A percentile compares a stretch with the other conserved stretches of the same genome.
phyloP scores from a whole-genome alignment of 2,329 filamentous ascomycete genomes.

The Fusarium solani-melongenae region DNA sequence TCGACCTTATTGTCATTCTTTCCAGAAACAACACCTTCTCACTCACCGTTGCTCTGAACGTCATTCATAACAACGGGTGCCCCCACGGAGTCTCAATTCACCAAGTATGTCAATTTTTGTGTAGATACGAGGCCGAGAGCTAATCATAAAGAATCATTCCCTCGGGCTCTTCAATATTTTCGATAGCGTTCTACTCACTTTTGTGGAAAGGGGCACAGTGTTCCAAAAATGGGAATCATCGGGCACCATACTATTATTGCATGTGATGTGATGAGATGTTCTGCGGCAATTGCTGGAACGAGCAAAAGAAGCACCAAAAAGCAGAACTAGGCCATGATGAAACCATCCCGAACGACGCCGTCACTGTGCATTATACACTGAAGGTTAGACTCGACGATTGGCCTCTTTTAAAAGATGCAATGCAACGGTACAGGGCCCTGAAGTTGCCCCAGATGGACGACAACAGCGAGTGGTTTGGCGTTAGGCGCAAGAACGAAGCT shows the following conservation, averaged over 20 bases:
- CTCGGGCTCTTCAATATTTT: background rate
- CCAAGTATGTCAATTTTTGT: background rate
- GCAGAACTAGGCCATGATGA: accelerated
- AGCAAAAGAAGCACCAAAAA: accelerated
- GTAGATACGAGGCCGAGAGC: background rate
- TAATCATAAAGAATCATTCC: background rate
- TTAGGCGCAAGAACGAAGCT: background rate
- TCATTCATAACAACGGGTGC: background rate
- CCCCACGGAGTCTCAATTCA: background rate
- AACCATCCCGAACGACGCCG: background rate
- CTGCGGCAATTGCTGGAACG: background rate
- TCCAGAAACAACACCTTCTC: background rate
- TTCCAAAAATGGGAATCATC: accelerated
- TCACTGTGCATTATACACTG: background rate
- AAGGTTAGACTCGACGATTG: background rate
- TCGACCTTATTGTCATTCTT: accelerated
- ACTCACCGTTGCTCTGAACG: background rate
- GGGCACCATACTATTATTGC: accelerated
- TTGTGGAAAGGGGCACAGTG: background rate
- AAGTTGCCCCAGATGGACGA: too few species aligned
- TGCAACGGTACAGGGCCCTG: too few species aligned
- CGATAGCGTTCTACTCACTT: accelerated
- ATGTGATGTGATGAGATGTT: background rate
- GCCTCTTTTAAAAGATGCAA: background rate
- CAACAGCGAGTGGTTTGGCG: background rate